Evolutionary conservation across 1,284 basidiomycete species (phyloP).

Genomic region (Cystobasidium sp.): DNA sequence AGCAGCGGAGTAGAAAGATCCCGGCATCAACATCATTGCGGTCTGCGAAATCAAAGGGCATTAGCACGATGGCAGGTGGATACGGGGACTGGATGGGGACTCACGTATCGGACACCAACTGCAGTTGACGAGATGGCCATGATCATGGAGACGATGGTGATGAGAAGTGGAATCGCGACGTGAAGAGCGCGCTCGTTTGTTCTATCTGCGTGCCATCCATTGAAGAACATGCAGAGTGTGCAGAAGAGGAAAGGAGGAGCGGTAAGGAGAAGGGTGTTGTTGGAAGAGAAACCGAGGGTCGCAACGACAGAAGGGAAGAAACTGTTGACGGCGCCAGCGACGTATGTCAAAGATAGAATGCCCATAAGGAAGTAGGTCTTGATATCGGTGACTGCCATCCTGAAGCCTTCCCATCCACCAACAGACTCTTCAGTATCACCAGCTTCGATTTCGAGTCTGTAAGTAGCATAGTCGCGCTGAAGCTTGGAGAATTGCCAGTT

Average conservation of each 20-base stretch:
- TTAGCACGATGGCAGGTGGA: not conserved
- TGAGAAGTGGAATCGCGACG: slow-evolving; percentile 52
- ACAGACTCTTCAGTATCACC: slow-evolving; percentile 71
- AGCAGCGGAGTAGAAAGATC: slow-evolving; percentile 56
- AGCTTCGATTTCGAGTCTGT: slow-evolving; percentile 72
- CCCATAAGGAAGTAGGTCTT: slow-evolving; percentile 65
- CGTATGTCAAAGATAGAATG: slow-evolving; percentile 63
- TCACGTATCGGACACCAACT: slow-evolving; percentile 56
- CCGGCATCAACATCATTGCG: slow-evolving; percentile 50
- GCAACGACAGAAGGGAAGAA: slow-evolving; percentile 63
- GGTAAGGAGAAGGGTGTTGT: slow-evolving; percentile 56
- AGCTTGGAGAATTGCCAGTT: slow-evolving; percentile 67
- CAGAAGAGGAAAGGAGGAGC: slow-evolving; percentile 56
- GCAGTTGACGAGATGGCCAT: slow-evolving; percentile 58
- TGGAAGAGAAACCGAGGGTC: slow-evolving; percentile 55
- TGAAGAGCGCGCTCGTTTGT: slow-evolving; percentile 61
- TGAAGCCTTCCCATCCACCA: slow-evolving; percentile 63
- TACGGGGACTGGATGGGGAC: too few relatives aligned
- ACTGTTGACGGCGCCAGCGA: slow-evolving; percentile 71
- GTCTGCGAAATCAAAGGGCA: slow-evolving; percentile 3
- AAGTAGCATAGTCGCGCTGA: slow-evolving; percentile 70
- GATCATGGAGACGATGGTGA: slow-evolving; percentile 63
- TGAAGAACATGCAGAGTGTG: slow-evolving; percentile 53
- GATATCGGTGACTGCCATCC: slow-evolving; percentile 67
- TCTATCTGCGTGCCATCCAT: slow-evolving; percentile 69